Conservation (phyloP, 352 stramenopile species). For the Pythium inflatum region DNA sequence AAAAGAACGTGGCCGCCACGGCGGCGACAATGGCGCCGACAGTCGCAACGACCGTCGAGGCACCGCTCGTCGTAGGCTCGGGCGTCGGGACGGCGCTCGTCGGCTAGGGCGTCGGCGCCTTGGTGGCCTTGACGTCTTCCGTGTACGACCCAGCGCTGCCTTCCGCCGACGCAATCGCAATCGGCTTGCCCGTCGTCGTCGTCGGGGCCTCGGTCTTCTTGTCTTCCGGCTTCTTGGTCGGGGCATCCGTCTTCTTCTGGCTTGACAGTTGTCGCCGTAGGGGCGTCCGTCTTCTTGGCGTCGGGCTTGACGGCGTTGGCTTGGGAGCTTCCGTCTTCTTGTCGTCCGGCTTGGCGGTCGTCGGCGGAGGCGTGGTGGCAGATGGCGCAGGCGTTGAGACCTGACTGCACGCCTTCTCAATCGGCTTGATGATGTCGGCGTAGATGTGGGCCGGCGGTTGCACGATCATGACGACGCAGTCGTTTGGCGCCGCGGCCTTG, state of each 20-base stretch:
- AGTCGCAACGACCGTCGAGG: not conserved
- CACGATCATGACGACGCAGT: not conserved
- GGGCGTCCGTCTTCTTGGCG: not conserved
- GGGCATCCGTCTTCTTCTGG: too few species aligned
- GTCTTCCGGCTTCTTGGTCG: not conserved
- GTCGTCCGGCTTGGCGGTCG: not conserved
- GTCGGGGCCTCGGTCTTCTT: not conserved
- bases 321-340: too few species aligned
- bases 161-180: not conserved
- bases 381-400: not conserved
- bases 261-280: not conserved
- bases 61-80: slow-evolving; percentile 1
- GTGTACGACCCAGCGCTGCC: not conserved
- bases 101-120: not conserved
- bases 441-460: slow-evolving; percentile 4
- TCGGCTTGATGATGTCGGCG: slow-evolving; percentile 7
- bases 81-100: not conserved
- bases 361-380: not conserved
- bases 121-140: not conserved
- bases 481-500: not conserved
- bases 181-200: not conserved
- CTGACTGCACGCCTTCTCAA: slow-evolving; percentile 6
- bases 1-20: slow-evolving; percentile 23
- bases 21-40: slow-evolving; percentile 11
- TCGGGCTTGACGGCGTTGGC: too few species aligned